phyloP scores from a whole-genome alignment of 495 filamentous ascomycete species.

The Darksidea phi region DNA sequence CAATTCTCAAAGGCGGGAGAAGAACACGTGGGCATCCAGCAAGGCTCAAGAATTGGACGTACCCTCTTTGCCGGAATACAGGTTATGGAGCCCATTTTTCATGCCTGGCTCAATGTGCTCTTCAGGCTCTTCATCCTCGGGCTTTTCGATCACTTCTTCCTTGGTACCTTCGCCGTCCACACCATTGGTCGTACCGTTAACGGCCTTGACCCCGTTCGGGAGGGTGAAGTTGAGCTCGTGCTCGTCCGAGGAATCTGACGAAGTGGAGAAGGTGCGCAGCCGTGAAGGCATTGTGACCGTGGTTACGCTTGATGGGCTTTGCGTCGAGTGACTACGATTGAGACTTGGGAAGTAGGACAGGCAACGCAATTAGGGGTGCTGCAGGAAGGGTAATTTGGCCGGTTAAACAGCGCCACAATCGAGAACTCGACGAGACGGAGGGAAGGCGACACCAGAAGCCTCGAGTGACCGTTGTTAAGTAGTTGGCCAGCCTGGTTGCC shows the following conservation, averaged over 20 bases:
- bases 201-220: neutral
- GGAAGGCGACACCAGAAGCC: neutral
- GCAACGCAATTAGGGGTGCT: no score
- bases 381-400: no score
- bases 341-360: no score
- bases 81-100: constrained; percentile 28
- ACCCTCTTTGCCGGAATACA: constrained; percentile 42
- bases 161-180: neutral
- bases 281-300: neutral
- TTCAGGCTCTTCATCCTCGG: constrained; percentile 3
- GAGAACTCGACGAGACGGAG: no score
- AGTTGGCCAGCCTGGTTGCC: constrained; percentile 7
- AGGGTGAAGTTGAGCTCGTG: neutral
- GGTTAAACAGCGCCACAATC: no score
- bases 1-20: no score
- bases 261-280: neutral
- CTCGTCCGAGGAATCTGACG: constrained; percentile 15
- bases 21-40: no score
- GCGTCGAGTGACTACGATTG: neutral
- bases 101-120: constrained; percentile 30
- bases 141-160: neutral
- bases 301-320: neutral
- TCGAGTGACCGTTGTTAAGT: neutral
- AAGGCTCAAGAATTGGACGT: no score
- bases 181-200: constrained; percentile 6